Evolutionary conservation across 2,329 filamentous ascomycete genomes (phyloP), one percentile per base, ranked within the genome.

Genomic region (Boeremia lycopersici): DNA sequence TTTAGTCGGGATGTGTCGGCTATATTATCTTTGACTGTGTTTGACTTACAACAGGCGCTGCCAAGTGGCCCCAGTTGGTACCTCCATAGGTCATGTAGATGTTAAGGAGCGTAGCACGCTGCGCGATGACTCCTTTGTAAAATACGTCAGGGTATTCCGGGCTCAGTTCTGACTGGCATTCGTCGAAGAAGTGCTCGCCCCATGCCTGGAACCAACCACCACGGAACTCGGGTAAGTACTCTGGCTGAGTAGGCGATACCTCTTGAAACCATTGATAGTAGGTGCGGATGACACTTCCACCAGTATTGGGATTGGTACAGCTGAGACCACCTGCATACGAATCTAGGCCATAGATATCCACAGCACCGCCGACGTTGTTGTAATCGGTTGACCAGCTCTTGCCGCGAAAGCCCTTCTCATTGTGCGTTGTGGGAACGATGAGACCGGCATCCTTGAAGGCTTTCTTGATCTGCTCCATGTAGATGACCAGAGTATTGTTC

Each of bases 261-360:
- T 82, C 80, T n/a, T 78, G 75, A 58, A 85, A 85, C 81, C 82
- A 84, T 57, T 84, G 78, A 55, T 81, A 81, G 60, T 85, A 86
- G 5, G 76, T 83, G 25, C 81, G 76, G 2, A 82, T 75, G 1
- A 84, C 67, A 26, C 73, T 79, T 61, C 83, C 84, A 1, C 81
- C 82, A 6, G 73, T 70, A 39, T 79, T 69, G 0, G 74, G 74
- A 48, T 84, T 81, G 1, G 78, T 81, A 63, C 82, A 84, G 7
- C 78, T 79, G 9, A 81, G 60, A 0, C 81, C 78, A 26, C 77
- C 78, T 0, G 79, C 77, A 50, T 81, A 82, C 34, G 68, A 75
- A 57, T 81, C 79, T 1, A 82, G 59, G 1, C 78, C 80, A 43
- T 82, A 82, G 7, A 82, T 61, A 56, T 84, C 76, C 19, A 84